Conservation (phyloP, 192 early-diverging fungal species). For the Backusella sp. region DNA sequence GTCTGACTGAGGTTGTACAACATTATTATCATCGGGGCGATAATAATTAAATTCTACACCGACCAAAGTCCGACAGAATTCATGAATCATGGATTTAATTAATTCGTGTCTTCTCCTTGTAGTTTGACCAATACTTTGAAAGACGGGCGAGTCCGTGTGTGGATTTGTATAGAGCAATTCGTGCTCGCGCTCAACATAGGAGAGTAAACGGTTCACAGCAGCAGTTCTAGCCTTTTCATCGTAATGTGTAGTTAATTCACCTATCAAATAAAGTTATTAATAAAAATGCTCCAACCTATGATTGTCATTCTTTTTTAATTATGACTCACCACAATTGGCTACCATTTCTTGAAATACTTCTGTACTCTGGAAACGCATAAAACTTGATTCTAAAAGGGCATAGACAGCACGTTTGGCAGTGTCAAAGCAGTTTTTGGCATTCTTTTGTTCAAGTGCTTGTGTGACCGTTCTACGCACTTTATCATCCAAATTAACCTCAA, state of each 20-base stretch:
- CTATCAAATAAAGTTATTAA: conserved; percentile 6
- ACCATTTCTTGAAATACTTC: conserved; percentile 37
- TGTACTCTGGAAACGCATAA: conserved; percentile 36
- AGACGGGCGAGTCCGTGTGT: conserved; percentile 29
- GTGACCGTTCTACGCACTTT: conserved; percentile 41
- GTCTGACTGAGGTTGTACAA: background rate
- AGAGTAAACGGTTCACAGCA: conserved; percentile 35
- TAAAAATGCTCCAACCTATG: background rate
- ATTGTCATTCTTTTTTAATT: background rate
- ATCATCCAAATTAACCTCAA: conserved; percentile 61
- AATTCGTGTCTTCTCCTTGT: conserved; percentile 43
- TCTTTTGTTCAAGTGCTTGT: conserved; percentile 31
- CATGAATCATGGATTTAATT: conserved; percentile 49
- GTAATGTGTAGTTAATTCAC: conserved; percentile 37
- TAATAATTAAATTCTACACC: conserved; percentile 46
- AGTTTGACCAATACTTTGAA: conserved; percentile 20
- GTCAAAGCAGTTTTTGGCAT: conserved; percentile 32
- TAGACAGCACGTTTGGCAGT: conserved; percentile 45
- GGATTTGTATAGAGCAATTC: conserved; percentile 26
- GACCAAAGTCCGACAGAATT: conserved; percentile 49
- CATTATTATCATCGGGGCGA: conserved; percentile 15
- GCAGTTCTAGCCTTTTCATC: conserved; percentile 25
- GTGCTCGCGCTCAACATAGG: conserved; percentile 28
- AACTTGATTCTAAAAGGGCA: conserved; percentile 45
- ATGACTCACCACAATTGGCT: conserved; percentile 38